These are phyloP conservation scores for Backusella luteola DNA, from an alignment of 192 early-diverging fungal genomes.

Conservation along the genomic window DNA sequence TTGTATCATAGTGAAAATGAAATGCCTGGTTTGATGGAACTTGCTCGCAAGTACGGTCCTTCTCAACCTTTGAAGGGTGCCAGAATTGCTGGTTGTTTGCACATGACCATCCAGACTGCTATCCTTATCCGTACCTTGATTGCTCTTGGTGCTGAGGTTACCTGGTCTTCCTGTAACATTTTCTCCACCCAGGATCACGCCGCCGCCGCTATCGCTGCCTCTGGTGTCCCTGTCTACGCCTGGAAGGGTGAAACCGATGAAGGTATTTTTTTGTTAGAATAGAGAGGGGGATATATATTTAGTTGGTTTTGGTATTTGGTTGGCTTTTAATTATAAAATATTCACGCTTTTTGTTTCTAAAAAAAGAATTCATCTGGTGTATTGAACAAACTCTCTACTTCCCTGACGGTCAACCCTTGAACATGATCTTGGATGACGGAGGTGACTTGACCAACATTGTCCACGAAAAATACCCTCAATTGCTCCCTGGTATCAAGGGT, in stretches of 20 bases:
- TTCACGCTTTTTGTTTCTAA: background rate
- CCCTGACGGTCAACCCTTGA: slow-evolving; percentile 90
- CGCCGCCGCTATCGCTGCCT: slow-evolving; percentile 95
- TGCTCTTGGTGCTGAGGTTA: slow-evolving; percentile 92
- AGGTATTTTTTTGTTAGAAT: slow-evolving; percentile 20
- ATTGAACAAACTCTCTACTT: slow-evolving; percentile 96
- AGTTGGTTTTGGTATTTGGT: background rate
- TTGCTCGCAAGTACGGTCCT: slow-evolving; percentile 91
- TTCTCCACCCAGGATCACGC: slow-evolving; percentile 99
- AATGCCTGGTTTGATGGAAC: slow-evolving; percentile 97
- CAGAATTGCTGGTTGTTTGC: slow-evolving; percentile 95
- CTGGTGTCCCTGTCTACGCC: slow-evolving; percentile 95
- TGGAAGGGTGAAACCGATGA: slow-evolving; percentile 99
- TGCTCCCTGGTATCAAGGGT: slow-evolving; percentile 85
- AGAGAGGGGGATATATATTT: background rate
- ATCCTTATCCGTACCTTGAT: slow-evolving; percentile 97
- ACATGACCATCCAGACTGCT: slow-evolving; percentile 99
- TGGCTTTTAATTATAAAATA: slow-evolving; percentile 5
- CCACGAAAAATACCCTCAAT: slow-evolving; percentile 93
- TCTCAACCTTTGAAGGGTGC: slow-evolving; percentile 89
- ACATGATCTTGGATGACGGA: slow-evolving; percentile 99
- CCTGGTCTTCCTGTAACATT: slow-evolving; percentile 65
- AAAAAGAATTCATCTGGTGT: slow-evolving; percentile 93
- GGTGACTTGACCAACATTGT: slow-evolving; percentile 96
- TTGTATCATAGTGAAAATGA: slow-evolving; percentile 81